Percentiles rank a stretch among this genome's conserved stretches.
Evolutionary conservation across 768 basidiomycete genomes (phyloP).

Genomic region (Leccinum arenicola): DNA sequence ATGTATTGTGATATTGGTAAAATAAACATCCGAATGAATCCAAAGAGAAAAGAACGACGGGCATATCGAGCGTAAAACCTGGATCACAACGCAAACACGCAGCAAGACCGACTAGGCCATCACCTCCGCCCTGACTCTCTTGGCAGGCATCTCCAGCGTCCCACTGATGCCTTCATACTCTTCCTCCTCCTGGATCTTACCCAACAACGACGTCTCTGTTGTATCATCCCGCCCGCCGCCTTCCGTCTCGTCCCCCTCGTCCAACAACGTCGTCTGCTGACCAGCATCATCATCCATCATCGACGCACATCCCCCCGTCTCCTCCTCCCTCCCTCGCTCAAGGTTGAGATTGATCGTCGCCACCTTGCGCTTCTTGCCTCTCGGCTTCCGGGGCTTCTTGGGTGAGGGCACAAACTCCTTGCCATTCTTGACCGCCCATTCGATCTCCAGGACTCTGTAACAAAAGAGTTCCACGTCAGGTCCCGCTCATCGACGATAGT

Average conservation of each 20-base stretch:
- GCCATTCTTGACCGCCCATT: conserved; percentile 69
- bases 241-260: conserved; percentile 42
- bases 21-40: background rate
- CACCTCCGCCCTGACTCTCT: conserved; percentile 24
- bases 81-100: background rate
- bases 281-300: background rate
- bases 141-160: conserved; percentile 25
- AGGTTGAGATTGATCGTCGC: conserved; percentile 15
- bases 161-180: conserved; percentile 27
- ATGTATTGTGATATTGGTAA: background rate
- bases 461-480: conserved; percentile 16
- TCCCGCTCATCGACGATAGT: conserved; percentile 51
- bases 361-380: conserved; percentile 34
- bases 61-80: background rate
- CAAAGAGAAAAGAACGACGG: background rate
- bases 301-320: conserved; percentile 6
- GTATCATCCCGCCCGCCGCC: conserved; percentile 16
- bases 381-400: conserved; percentile 37
- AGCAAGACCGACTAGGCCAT: conserved; percentile 10
- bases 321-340: conserved; percentile 14
- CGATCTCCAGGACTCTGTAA: conserved; percentile 75
- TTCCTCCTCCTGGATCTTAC: conserved; percentile 27
- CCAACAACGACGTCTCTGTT: conserved; percentile 12
- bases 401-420: conserved; percentile 58
- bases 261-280: conserved; percentile 22